These are phyloP conservation scores for Turritis glabra DNA, from an alignment of 345 rosid species.

Conservation along the genomic window DNA sequence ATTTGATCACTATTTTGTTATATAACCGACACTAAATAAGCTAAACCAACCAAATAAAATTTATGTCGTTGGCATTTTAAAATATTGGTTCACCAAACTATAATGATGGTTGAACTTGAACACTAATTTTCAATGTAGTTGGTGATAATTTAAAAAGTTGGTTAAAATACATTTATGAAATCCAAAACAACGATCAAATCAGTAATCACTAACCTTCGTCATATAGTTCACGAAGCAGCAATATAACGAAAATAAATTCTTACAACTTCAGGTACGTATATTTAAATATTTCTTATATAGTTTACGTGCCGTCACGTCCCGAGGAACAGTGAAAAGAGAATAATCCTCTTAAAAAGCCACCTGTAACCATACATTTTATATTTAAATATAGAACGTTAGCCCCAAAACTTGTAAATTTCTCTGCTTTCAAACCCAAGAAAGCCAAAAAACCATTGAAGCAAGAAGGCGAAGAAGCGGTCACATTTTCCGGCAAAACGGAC, in stretches of 20 bases:
- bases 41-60: not conserved
- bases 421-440: constrained; percentile 26
- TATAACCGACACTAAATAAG: not conserved
- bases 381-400: constrained; percentile 20
- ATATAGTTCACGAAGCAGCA: not conserved
- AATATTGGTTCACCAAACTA: constrained; percentile 27
- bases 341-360: not conserved
- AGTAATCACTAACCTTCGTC: not conserved
- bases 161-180: not conserved
- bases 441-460: not conserved
- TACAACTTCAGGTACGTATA: not conserved
- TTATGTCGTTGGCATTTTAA: constrained; percentile 1
- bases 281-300: not conserved
- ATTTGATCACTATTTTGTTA: not conserved
- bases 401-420: constrained; percentile 9
- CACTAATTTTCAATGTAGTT: constrained; percentile 9
- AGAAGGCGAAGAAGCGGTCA: constrained; percentile 14
- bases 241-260: not conserved
- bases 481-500: constrained; percentile 11
- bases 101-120: constrained; percentile 1
- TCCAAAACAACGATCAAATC: not conserved
- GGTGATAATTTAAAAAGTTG: not conserved
- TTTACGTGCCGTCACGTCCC: constrained; percentile 44
- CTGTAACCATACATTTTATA: constrained; percentile 25
- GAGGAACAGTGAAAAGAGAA: constrained; percentile 19